phyloP scores from a whole-genome alignment of 1,284 basidiomycete species.

The Trametes versicolor region DNA sequence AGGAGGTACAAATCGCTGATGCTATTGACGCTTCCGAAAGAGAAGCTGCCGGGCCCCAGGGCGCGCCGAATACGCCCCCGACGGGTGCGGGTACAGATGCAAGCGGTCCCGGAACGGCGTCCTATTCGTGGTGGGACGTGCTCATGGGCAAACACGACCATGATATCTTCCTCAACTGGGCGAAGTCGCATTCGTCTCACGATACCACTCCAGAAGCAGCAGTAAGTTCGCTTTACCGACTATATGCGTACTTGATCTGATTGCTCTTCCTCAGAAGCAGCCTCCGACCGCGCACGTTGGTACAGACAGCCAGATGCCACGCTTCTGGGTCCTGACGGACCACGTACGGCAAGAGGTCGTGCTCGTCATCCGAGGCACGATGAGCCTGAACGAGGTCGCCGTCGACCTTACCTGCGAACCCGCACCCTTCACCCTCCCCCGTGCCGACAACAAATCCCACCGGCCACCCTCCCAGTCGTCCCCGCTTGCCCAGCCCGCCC shows the following conservation, averaged over 20 bases:
- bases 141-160: conserved; percentile 79
- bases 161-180: conserved; percentile 76
- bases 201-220: conserved; percentile 10
- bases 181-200: conserved; percentile 43
- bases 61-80: background rate
- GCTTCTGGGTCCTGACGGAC: conserved; percentile 85
- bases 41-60: conserved; percentile 50
- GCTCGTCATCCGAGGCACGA: conserved; percentile 81
- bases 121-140: conserved; percentile 84
- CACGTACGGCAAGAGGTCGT: conserved; percentile 77
- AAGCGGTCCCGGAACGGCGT: conserved; percentile 31
- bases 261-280: conserved; percentile 4
- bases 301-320: conserved; percentile 76
- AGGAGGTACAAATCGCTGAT: conserved; percentile 67
- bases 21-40: conserved; percentile 77
- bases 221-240: conserved; percentile 2
- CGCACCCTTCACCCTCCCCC: conserved; percentile 64
- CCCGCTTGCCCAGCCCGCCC: conserved; percentile 42
- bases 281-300: conserved; percentile 61
- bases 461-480: conserved; percentile 8
- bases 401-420: conserved; percentile 84
- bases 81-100: conserved; percentile 14
- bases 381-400: conserved; percentile 86
- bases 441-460: conserved; percentile 10
- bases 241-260: background rate